These are phyloP conservation scores for Grosmannia serpens DNA, from an alignment of 2,329 filamentous ascomycete species.

Conservation along the genomic window DNA sequence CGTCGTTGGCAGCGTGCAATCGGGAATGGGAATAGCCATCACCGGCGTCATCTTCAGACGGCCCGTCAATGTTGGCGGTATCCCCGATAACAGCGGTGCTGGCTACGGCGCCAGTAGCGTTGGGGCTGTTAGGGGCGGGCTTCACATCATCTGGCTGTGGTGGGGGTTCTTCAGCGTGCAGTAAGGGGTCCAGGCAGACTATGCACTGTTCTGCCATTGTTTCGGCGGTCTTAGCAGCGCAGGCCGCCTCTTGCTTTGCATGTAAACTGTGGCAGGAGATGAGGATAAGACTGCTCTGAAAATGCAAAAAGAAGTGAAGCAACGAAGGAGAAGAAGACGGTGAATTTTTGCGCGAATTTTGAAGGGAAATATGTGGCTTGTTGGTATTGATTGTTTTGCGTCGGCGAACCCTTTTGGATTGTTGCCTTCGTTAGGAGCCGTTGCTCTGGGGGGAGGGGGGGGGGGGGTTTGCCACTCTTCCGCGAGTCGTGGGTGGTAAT, in stretches of 20 bases:
- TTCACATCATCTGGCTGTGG: slow-evolving; percentile 10
- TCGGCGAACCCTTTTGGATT: not conserved
- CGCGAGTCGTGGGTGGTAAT: not conserved
- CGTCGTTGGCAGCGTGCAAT: not conserved
- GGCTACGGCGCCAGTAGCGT: not conserved
- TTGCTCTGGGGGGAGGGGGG: not conserved
- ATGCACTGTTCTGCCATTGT: slow-evolving; percentile 54
- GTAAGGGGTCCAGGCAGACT: slow-evolving; percentile 51
- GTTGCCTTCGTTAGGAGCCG: not conserved
- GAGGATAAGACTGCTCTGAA: not conserved
- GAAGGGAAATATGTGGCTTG: not conserved
- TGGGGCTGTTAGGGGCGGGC: slow-evolving; percentile 3
- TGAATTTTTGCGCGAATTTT: not conserved
- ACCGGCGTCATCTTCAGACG: not conserved
- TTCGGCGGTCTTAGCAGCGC: slow-evolving; percentile 6
- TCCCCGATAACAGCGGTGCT: not conserved
- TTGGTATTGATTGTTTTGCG: not conserved
- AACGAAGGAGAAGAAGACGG: not conserved
- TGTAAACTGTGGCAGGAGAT: slow-evolving; percentile 3
- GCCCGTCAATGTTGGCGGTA: not conserved
- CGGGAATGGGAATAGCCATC: not conserved
- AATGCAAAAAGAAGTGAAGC: not conserved
- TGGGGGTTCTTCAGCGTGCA: slow-evolving; percentile 24
- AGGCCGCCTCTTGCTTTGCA: slow-evolving; percentile 10
- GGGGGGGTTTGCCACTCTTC: not conserved